These are phyloP conservation scores for Diaporthe sp. DNA, from an alignment of 2,329 filamentous ascomycete species.

Conservation along the genomic window DNA sequence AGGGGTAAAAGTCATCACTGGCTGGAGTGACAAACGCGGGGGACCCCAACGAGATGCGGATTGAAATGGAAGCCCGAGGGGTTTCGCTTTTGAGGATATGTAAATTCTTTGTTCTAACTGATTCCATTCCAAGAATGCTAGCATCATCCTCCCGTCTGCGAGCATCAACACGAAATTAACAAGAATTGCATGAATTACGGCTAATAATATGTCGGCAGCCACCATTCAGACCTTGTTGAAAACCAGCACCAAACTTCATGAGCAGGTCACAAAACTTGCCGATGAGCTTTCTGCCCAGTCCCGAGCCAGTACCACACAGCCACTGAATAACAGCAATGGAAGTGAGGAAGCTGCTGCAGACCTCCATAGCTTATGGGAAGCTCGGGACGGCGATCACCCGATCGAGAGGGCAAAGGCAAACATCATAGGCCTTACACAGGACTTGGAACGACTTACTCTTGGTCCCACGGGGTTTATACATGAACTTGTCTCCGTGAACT, in stretches of 20 bases:
- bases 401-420: slow-evolving; percentile 1
- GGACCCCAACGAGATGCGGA: not conserved
- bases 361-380: not conserved
- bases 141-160: no score
- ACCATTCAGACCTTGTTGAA: slow-evolving; percentile 10
- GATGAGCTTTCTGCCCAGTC: not conserved
- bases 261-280: not conserved
- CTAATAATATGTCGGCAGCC: not conserved
- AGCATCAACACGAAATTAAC: not conserved
- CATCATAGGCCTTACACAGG: not conserved
- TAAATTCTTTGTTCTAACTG: not conserved
- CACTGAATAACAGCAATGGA: not conserved
- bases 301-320: not conserved
- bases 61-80: not conserved
- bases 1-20: not conserved
- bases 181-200: not conserved
- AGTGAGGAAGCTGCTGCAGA: not conserved
- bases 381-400: not conserved
- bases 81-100: no score
- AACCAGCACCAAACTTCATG: not conserved
- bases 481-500: not conserved
- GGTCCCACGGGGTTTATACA: slow-evolving; percentile 2
- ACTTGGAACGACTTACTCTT: slow-evolving; percentile 7
- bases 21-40: no score
- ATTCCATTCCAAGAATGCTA: no score